Percentiles rank a stretch among this genome's conserved stretches.
phyloP scores from a whole-genome alignment of 2,329 filamentous ascomycete species.

The Neospermospora avenae region DNA sequence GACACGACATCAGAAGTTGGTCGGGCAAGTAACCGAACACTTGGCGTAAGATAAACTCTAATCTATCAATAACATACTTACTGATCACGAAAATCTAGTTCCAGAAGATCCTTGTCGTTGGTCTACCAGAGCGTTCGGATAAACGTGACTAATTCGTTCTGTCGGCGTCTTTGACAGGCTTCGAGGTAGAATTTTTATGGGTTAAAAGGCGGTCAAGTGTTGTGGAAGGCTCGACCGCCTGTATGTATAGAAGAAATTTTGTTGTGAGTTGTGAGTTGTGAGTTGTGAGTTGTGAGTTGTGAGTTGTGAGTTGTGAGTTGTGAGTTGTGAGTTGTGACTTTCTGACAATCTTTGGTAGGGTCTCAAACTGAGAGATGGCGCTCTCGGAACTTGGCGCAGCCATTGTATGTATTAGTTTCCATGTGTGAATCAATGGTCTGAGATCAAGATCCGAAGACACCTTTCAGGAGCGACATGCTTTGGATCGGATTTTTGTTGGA shows the following conservation, averaged over 20 bases:
- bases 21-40: not conserved
- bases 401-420: slow-evolving; percentile 26
- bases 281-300: too few species aligned
- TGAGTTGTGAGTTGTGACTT: not conserved
- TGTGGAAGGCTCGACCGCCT: slow-evolving; percentile 41
- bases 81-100: slow-evolving; percentile 30
- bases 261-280: too few species aligned
- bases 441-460: too few species aligned
- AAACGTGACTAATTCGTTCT: slow-evolving; percentile 47
- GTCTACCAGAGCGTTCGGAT: slow-evolving; percentile 45
- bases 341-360: not conserved
- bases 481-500: too few species aligned
- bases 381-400: slow-evolving; percentile 41
- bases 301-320: too few species aligned
- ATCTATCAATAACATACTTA: not conserved
- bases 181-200: slow-evolving; percentile 45
- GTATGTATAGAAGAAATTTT: slow-evolving; percentile 12
- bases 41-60: not conserved
- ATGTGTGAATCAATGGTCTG: too few species aligned
- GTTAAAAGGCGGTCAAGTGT: slow-evolving; percentile 37
- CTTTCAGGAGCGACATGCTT: too few species aligned
- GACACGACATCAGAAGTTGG: not conserved
- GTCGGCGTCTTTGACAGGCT: slow-evolving; percentile 40
- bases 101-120: slow-evolving; percentile 45
- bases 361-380: slow-evolving; percentile 16